phyloP scores from a whole-genome alignment of 257 asterid species.

The Solanum commersonii region DNA sequence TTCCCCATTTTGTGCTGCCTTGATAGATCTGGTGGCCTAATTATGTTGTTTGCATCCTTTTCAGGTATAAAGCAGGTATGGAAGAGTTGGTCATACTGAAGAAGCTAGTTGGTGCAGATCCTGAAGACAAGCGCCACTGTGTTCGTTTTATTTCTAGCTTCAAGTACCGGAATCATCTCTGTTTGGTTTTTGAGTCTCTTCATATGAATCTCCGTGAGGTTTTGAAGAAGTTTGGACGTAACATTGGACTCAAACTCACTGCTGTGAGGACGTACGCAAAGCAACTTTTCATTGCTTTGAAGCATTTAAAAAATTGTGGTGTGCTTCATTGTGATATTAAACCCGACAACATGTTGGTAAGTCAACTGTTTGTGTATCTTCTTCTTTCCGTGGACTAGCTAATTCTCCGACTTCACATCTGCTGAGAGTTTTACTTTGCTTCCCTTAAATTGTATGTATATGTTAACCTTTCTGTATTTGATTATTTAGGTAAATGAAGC shows the following conservation, averaged over 20 bases:
- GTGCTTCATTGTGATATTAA: slow-evolving; percentile 98
- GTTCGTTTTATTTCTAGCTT: slow-evolving; percentile 90
- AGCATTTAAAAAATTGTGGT: slow-evolving; percentile 88
- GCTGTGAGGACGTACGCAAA: slow-evolving; percentile 98
- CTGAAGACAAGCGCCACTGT: slow-evolving; percentile 91
- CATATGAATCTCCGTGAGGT: slow-evolving; percentile 99
- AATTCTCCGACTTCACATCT: background rate
- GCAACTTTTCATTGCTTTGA: slow-evolving; percentile 90
- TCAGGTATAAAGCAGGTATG: slow-evolving; percentile 97
- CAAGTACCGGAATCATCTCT: slow-evolving; percentile 95
- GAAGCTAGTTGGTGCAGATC: slow-evolving; percentile 94
- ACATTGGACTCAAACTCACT: slow-evolving; percentile 93
- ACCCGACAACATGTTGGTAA: slow-evolving; percentile 98
- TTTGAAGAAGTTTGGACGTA: slow-evolving; percentile 96
- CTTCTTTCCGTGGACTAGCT: background rate
- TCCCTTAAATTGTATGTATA: background rate
- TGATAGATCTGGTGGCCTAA: background rate
- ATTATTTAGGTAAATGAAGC: slow-evolving; percentile 78
- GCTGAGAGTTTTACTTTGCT: background rate
- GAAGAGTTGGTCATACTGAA: slow-evolving; percentile 84
- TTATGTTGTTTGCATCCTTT: background rate
- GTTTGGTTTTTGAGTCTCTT: slow-evolving; percentile 99
- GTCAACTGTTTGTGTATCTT: slow-evolving; percentile 9
- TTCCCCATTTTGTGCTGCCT: slow-evolving; percentile 3
- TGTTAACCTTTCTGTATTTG: slow-evolving; percentile 3